These are phyloP conservation scores for Fraxinus excelsior DNA, from an alignment of 257 asterid genomes.

Conservation along the genomic window DNA sequence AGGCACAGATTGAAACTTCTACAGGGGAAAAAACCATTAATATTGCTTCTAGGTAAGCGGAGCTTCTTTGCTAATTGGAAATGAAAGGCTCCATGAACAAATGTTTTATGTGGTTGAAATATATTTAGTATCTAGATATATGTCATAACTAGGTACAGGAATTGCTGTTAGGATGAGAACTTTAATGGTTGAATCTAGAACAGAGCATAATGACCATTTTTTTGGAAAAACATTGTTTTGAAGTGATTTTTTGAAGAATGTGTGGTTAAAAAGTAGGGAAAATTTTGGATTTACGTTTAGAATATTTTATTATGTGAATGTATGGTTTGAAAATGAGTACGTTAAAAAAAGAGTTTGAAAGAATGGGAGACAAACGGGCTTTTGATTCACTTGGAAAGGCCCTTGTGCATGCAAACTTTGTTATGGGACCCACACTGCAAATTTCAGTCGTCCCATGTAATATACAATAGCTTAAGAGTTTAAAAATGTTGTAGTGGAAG, in stretches of 20 bases:
- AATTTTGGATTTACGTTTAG: no score
- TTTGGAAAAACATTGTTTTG: no score
- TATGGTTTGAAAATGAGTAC: no score
- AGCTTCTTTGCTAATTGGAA: slow-evolving; percentile 25
- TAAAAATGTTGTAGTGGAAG: slow-evolving; percentile 15
- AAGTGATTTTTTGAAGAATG: no score
- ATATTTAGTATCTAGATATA: slow-evolving; percentile 11
- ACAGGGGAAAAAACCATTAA: slow-evolving; percentile 64
- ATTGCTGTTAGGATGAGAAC: neutral
- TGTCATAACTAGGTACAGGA: slow-evolving; percentile 9
- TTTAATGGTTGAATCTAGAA: neutral
- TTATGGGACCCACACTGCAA: neutral
- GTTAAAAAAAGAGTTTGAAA: no score
- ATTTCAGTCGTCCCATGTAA: neutral
- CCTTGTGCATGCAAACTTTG: slow-evolving; percentile 8
- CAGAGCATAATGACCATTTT: no score
- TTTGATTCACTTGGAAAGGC: slow-evolving; percentile 1
- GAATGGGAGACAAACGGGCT: no score
- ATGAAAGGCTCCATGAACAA: slow-evolving; percentile 15
- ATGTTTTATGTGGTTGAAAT: slow-evolving; percentile 17
- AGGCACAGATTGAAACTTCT: slow-evolving; percentile 62
- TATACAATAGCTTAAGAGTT: neutral
- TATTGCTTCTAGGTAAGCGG: slow-evolving; percentile 72
- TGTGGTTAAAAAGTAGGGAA: no score
- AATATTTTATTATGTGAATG: no score